Evolutionary conservation across 2,329 filamentous ascomycete species (phyloP), one percentile per base, ranked within the genome.

Genomic region (Akanthomyces muscarius): DNA sequence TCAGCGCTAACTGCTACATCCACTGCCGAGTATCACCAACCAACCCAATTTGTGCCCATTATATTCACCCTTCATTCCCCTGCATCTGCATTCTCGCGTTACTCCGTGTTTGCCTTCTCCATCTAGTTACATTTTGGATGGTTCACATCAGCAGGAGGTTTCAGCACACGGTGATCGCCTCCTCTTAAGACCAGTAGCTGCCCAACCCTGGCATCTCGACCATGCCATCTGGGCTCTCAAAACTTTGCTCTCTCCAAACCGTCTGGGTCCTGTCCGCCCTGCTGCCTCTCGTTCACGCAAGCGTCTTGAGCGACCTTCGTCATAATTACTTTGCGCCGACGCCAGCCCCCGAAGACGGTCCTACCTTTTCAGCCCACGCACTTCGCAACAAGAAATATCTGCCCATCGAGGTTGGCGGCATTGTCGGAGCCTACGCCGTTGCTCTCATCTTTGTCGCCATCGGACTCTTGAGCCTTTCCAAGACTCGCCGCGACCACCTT

Each of bases 341-440:
- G 41, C 85, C 86, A 48, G 74, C 85, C 58, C 81, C 85, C 63
- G 81, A 86, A 74, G 78, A 86, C 75, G 85, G 85, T 8, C 83
- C 87, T 63, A 78, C 83, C 10, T 73, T 86, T 51, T 86, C 86
- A 47, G 80, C 80, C 62, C 76, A 81, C 69, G 84, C 87, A 44
- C 74, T 86, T 55, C 80, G 86, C 69, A 81, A 92, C 72, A 78
- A 78, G 66, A 76, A 82, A 21, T 86, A 89, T 62, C 84, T 97
- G 25, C 91, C 92, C 21, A 88, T 86, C 64, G 89, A 97, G 75
- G 88, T 97, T 68, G 89, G 90, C 66, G 91, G 88, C 68, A 90
- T 98, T 65, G 83, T 94, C 64, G 92, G 88, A 65, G 88, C 90
- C 64, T 97, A 97, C 85, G 82, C 93, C 64, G 75, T 91, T 65